Evolutionary conservation across 768 basidiomycete genomes (phyloP).

Genomic region (Leccinum ochraceum): DNA sequence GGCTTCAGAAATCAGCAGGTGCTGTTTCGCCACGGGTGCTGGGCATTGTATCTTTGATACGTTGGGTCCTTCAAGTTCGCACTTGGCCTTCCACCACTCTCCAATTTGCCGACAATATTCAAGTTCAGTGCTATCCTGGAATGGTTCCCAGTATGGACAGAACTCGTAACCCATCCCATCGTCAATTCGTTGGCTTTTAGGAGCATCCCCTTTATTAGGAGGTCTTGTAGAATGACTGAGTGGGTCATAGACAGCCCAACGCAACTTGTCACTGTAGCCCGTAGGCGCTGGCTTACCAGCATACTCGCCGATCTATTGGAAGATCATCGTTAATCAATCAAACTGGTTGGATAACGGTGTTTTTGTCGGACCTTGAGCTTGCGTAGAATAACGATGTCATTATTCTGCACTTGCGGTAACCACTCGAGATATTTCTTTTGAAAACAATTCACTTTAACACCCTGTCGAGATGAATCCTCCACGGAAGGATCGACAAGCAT

Average conservation of each 20-base stretch:
- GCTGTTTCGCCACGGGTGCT: slow-evolving; percentile 31
- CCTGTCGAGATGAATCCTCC: slow-evolving; percentile 21
- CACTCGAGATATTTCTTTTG: slow-evolving; percentile 45
- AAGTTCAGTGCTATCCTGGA: slow-evolving; percentile 37
- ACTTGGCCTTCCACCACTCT: slow-evolving; percentile 52
- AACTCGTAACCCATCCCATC: slow-evolving; percentile 40
- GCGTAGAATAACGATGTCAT: slow-evolving; percentile 53
- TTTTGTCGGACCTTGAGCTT: slow-evolving; percentile 45
- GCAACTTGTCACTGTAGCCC: slow-evolving; percentile 48
- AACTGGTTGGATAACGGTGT: background rate
- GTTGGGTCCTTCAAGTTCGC: slow-evolving; percentile 21
- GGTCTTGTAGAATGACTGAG: slow-evolving; percentile 38
- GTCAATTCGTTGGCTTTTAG: slow-evolving; percentile 33
- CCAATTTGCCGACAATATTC: slow-evolving; percentile 44
- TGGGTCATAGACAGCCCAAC: slow-evolving; percentile 58
- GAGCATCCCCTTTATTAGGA: slow-evolving; percentile 39
- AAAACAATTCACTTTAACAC: slow-evolving; percentile 53
- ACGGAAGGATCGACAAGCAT: slow-evolving; percentile 54
- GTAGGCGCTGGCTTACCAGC: slow-evolving; percentile 36
- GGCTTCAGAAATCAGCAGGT: slow-evolving; percentile 52
- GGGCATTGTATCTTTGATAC: slow-evolving; percentile 16
- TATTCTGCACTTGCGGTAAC: slow-evolving; percentile 50
- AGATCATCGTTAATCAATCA: background rate
- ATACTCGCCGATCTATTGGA: slow-evolving; percentile 36
- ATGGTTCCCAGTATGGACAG: slow-evolving; percentile 47